Percentiles rank a stretch among this genome's conserved stretches.
Evolutionary conservation across 371 early-diverging fungal species (phyloP).

Genomic region (Mucor velutinosus): DNA sequence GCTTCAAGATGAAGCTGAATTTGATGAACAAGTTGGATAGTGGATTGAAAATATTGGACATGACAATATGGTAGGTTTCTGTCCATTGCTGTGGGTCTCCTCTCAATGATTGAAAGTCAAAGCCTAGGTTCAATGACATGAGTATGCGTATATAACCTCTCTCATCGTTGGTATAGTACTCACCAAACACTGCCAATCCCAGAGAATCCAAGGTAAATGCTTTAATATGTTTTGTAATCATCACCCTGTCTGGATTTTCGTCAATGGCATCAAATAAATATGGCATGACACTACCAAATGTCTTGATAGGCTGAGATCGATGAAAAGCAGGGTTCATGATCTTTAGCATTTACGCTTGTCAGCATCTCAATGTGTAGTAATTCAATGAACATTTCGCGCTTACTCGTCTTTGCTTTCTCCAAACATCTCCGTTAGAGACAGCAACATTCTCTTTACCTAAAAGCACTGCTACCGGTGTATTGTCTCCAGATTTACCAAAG

Average conservation of each 20-base stretch:
- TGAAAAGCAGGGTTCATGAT: constrained; percentile 46
- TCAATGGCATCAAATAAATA: constrained; percentile 27
- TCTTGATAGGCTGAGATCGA: constrained; percentile 33
- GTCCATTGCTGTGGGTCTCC: constrained; percentile 35
- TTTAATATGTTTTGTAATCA: constrained; percentile 19
- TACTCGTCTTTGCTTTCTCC: constrained; percentile 44
- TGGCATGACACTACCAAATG: constrained; percentile 26
- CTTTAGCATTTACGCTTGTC: not conserved
- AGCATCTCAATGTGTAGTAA: not conserved
- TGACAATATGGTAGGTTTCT: constrained; percentile 25
- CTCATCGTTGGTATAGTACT: not conserved
- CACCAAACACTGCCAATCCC: constrained; percentile 43
- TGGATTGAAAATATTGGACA: constrained; percentile 2
- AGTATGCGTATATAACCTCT: not conserved
- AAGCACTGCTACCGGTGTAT: constrained; percentile 19
- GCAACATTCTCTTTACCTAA: constrained; percentile 34
- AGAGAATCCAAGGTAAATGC: constrained; percentile 37
- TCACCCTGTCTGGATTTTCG: constrained; percentile 4
- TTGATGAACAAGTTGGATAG: constrained; percentile 15
- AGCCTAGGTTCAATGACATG: constrained; percentile 11
- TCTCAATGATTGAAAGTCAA: constrained; percentile 32
- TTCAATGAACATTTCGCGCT: not conserved
- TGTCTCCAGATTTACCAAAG: constrained; percentile 6
- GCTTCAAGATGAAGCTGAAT: constrained; percentile 6
- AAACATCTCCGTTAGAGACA: constrained; percentile 34